phyloP scores from a whole-genome alignment of 192 early-diverging fungal species.

The Backusella morwellensis region DNA sequence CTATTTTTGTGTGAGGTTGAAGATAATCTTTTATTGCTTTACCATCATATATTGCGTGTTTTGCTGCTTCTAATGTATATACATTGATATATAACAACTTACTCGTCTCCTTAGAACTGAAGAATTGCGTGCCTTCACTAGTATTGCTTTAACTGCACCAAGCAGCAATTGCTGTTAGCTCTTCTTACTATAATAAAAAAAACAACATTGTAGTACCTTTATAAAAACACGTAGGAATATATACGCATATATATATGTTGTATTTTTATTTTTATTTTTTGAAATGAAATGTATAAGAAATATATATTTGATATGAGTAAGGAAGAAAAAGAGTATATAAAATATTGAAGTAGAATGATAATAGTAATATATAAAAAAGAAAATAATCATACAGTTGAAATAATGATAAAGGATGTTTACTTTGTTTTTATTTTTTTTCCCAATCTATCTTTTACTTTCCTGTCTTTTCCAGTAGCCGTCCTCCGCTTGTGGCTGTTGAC shows the following conservation, averaged over 20 bases:
- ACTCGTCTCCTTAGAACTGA: background rate
- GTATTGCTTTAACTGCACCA: background rate
- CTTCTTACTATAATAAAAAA: background rate
- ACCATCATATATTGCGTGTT: background rate
- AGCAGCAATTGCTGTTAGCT: background rate
- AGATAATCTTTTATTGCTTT: background rate
- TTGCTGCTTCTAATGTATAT: background rate
- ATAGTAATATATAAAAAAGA: slow-evolving; percentile 9
- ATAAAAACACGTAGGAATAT: background rate
- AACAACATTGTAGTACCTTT: background rate
- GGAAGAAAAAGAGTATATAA: background rate
- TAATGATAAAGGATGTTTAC: background rate
- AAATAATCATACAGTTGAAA: slow-evolving; percentile 2
- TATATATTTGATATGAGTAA: background rate
- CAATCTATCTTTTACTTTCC: slow-evolving; percentile 4
- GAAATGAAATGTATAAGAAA: slow-evolving; percentile 4
- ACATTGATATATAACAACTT: background rate
- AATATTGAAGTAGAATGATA: background rate
- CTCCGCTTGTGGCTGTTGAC: background rate
- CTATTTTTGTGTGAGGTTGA: background rate
- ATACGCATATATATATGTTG: background rate
- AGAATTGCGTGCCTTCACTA: background rate
- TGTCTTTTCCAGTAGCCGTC: background rate
- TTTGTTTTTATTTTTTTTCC: background rate
- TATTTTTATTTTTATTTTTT: slow-evolving; percentile 3